A percentile compares a stretch with the other conserved stretches of the same genome.
phyloP scores from a whole-genome alignment of 208 protist genomes.

The Herpetomonas muscarum region DNA sequence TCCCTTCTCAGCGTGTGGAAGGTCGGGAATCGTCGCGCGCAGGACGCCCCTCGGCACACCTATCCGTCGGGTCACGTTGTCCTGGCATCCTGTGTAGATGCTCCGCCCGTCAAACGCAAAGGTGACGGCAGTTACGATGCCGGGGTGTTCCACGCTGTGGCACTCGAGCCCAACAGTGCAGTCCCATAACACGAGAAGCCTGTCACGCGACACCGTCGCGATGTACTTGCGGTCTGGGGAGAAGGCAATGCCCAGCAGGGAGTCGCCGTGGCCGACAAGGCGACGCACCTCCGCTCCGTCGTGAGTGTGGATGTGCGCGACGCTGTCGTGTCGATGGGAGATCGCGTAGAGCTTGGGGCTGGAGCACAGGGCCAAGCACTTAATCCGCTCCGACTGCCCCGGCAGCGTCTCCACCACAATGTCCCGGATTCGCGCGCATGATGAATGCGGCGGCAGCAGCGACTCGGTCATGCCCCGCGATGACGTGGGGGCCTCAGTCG shows the following conservation, averaged over 20 bases:
- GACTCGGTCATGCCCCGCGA: not conserved
- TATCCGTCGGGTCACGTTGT: constrained; percentile 43
- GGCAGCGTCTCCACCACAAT: constrained; percentile 26
- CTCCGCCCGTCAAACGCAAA: constrained; percentile 42
- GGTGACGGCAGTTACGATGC: constrained; percentile 51
- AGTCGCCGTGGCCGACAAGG: constrained; percentile 43
- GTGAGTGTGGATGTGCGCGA: constrained; percentile 47
- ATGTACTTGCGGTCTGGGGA: constrained; percentile 54
- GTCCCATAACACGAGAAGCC: constrained; percentile 50
- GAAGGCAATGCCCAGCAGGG: constrained; percentile 46
- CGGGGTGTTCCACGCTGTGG: constrained; percentile 48
- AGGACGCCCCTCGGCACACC: constrained; percentile 33
- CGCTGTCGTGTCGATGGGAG: constrained; percentile 42
- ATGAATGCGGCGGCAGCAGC: not conserved
- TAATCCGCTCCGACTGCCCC: constrained; percentile 39
- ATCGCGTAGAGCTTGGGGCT: constrained; percentile 46
- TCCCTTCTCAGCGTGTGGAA: constrained; percentile 15
- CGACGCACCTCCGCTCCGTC: constrained; percentile 32
- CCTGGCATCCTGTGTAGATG: constrained; percentile 63
- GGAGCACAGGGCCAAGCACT: constrained; percentile 43
- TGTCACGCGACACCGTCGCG: constrained; percentile 42
- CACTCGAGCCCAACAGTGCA: constrained; percentile 42
- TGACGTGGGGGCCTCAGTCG: too few relatives aligned
- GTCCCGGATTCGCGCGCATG: constrained; percentile 16
- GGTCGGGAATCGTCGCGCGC: constrained; percentile 14